Evolutionary conservation across 306 rosid genomes (phyloP), one percentile per base, ranked within the genome.

Genomic region (Sicyos baderoa): DNA sequence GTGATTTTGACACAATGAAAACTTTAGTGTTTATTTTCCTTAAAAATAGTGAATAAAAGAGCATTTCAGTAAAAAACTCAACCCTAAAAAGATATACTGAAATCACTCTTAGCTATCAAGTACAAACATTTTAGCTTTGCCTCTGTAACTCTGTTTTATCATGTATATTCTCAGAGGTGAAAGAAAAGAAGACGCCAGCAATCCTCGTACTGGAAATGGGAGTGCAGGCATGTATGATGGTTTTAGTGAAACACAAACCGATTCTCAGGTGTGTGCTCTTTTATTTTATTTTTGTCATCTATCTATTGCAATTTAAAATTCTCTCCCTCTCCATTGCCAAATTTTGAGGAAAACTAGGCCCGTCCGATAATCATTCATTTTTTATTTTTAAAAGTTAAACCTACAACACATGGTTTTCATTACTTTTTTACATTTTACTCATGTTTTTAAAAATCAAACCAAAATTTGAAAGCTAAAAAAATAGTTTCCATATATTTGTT

Each of bases 161-260:
- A 3, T 50, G 9, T n/a, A 16, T 52, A 40, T 40, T 47, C 37
- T 56, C 29, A 80, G 85, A 67, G 81, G 74, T 57, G 87, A 52
- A 57, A 84, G 82, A 59, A 84, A 83, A 25, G 89, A 83, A 40
- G 88, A 85, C 50, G 57, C 60, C 22, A 49, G 61, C 44, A 78
- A 84, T 65, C 75, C 84, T 72, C 74, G 82, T 72, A 74, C 84
- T 73, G 75, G 75, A 73, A 84, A 78, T 54, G 54, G 75, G 70
- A 73, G 75, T 54, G 76, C 76, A 18, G 91, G 82, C 77, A 73
- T 68, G 25, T 86, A 84, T 66, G 93, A 87, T 75, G 86, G 84
- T 17, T 93, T 93, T 63, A 93, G 98, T 70, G 98, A 93, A 81
- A 88, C 96, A 57, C 97, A 89, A 79, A 87, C 96, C 0, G 97